Evolutionary conservation across 495 filamentous ascomycete genomes (phyloP), one percentile per base, ranked within the genome.

Genomic region (Talaromyces ruber): DNA sequence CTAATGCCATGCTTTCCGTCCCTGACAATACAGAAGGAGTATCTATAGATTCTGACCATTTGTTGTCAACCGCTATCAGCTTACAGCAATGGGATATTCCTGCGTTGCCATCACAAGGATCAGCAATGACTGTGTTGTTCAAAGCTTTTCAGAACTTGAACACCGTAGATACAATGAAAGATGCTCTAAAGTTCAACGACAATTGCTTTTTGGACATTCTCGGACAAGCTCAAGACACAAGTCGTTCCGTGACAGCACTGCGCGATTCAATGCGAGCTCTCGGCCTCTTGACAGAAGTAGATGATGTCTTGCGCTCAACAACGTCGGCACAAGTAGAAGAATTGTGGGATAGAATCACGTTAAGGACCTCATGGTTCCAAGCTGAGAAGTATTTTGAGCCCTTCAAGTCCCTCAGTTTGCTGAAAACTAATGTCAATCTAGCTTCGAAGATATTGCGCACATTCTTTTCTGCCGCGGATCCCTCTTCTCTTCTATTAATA

Each of bases 21-120:
- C 64, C 70, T 16, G 63, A 67, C 1, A 66, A 45, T 53, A 57
- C 67, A 22, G 74, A 71, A 14, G 70, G 74, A 22, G 65, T 66
- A 22, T 64, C 71, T 37, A 54, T 64, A n/a, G 82, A 84, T 7
- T 74, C 85, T 16, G 86, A 90, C 45, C 86, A 82, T 61, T 88
- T 90, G 64, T 86, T 95, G 60, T 82, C 84, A 54, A 88, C 90
- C n/a, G 93, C 94, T 14, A 83, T 88, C 56, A 91, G 89, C 67
- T 76, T 98, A 54, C 92, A 93, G 66, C 88, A 94, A 67, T 98
- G 94, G 94, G 93, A 97, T 72, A 78, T 98, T 59, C 88, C 88
- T 58, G 86, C 87, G 7, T 89, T 91, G 8, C 74, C 79, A 5
- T 74, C 81, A 22, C 81, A 80, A 47, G 72, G 76, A 24, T 87